Percentiles rank a stretch among this genome's conserved stretches.
These are phyloP conservation scores for Euclidium syriacum DNA, from an alignment of 345 rosid species.

Conservation along the genomic window DNA sequence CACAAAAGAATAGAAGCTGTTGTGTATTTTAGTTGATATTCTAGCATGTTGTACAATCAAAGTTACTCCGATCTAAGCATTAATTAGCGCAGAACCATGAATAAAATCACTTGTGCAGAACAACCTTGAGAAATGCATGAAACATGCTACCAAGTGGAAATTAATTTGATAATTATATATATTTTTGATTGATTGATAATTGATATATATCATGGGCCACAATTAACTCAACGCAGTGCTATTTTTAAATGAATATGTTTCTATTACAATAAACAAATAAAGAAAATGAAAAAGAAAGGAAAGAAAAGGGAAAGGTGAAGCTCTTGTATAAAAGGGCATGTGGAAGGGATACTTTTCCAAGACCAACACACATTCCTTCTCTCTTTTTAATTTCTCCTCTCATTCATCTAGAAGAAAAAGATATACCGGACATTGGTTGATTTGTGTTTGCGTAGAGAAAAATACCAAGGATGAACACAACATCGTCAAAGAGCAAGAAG, in stretches of 20 bases:
- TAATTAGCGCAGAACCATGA: background rate
- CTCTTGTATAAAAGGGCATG: constrained; percentile 25
- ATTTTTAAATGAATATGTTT: background rate
- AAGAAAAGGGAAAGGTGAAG: constrained; percentile 1
- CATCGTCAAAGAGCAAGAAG: constrained; percentile 53
- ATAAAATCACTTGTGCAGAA: constrained; percentile 9
- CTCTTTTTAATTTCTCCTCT: constrained; percentile 6
- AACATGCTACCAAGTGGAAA: constrained; percentile 28
- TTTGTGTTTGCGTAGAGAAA: background rate
- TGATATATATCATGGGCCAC: constrained; percentile 29
- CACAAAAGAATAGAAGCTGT: background rate
- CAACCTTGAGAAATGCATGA: constrained; percentile 26
- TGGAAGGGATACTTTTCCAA: constrained; percentile 22
- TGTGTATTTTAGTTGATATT: background rate
- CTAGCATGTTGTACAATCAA: constrained; percentile 6
- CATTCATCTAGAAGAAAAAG: background rate
- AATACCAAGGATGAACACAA: constrained; percentile 37
- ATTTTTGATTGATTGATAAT: constrained; percentile 18
- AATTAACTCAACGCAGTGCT: constrained; percentile 25
- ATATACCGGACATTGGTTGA: constrained; percentile 4
- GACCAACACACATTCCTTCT: constrained; percentile 27
- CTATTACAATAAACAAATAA: background rate
- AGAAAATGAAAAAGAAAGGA: background rate
- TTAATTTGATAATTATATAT: constrained; percentile 14
- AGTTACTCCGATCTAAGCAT: constrained; percentile 4